These are phyloP conservation scores for Crithidia acanthocephali DNA, from an alignment of 208 protist genomes.

Conservation along the genomic window DNA sequence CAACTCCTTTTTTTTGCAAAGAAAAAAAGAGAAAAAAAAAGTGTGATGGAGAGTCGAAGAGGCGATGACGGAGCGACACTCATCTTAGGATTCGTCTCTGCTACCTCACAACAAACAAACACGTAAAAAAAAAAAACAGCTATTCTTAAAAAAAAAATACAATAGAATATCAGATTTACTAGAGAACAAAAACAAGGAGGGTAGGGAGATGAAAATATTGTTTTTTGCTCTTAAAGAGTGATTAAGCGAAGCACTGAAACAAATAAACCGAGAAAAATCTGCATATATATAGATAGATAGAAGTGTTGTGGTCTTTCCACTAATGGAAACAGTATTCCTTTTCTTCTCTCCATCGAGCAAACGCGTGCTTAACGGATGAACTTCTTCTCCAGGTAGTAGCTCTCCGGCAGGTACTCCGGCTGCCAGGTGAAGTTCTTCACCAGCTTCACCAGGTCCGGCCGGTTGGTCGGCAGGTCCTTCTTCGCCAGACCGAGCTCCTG, in stretches of 20 bases:
- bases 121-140: background rate
- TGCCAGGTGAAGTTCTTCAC: conserved; percentile 61
- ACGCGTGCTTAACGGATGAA: conserved; percentile 25
- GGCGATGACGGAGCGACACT: too few relatives aligned
- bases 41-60: too few relatives aligned
- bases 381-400: conserved; percentile 71
- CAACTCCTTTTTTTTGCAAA: too few relatives aligned
- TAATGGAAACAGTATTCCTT: too few relatives aligned
- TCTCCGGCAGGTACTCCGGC: conserved; percentile 60
- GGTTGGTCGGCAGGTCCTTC: conserved; percentile 48
- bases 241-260: conserved; percentile 11
- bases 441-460: conserved; percentile 44
- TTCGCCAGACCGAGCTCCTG: conserved; percentile 62
- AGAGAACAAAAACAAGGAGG: conserved; percentile 7
- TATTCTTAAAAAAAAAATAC: conserved; percentile 22
- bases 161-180: background rate
- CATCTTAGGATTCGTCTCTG: too few relatives aligned
- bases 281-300: too few relatives aligned
- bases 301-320: too few relatives aligned
- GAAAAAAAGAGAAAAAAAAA: too few relatives aligned
- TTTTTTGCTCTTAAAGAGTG: conserved; percentile 13
- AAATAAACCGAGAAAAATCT: too few relatives aligned
- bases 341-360: background rate
- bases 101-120: background rate
- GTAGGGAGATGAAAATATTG: conserved; percentile 4